Conservation (phyloP, 2,329 filamentous ascomycete genomes). For the Drechslerella dactyloides region DNA sequence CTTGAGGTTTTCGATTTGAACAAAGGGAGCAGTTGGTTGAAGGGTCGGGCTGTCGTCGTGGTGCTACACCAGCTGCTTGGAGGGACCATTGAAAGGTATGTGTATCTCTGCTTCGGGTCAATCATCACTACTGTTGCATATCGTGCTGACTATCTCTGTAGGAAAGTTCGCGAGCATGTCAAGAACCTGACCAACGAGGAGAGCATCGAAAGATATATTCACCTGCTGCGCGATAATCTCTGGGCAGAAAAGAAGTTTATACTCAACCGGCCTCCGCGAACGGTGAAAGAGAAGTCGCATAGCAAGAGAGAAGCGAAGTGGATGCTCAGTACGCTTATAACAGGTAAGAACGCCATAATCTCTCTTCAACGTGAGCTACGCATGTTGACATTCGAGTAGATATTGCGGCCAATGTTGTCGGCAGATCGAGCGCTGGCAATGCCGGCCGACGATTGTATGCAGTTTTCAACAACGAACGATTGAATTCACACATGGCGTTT, state of each 20-base stretch:
- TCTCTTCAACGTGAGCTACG: conserved; percentile 4
- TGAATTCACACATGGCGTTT: conserved; percentile 71
- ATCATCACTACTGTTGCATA: not conserved
- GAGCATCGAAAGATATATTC: conserved; percentile 75
- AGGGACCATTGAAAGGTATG: conserved; percentile 82
- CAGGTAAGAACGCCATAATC: conserved; percentile 57
- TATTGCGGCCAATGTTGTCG: conserved; percentile 89
- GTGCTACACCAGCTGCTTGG: conserved; percentile 94
- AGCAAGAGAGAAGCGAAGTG: conserved; percentile 85
- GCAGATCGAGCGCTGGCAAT: conserved; percentile 85
- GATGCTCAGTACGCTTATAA: conserved; percentile 86
- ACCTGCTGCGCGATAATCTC: conserved; percentile 74
- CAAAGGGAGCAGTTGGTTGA: conserved; percentile 94
- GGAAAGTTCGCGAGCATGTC: conserved; percentile 84
- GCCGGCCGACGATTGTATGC: conserved; percentile 88
- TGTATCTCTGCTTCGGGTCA: not conserved
- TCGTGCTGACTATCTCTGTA: conserved; percentile 19
- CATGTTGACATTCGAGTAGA: conserved; percentile 62
- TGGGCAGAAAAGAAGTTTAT: conserved; percentile 75
- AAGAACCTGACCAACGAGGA: conserved; percentile 77
- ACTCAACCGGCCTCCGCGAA: conserved; percentile 60
- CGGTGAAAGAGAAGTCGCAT: conserved; percentile 74
- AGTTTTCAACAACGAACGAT: conserved; percentile 83
- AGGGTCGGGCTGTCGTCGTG: conserved; percentile 91
- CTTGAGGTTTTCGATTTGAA: conserved; percentile 94